Evolutionary conservation across 2,329 filamentous ascomycete genomes (phyloP).

Genomic region (Graphium sp.): DNA sequence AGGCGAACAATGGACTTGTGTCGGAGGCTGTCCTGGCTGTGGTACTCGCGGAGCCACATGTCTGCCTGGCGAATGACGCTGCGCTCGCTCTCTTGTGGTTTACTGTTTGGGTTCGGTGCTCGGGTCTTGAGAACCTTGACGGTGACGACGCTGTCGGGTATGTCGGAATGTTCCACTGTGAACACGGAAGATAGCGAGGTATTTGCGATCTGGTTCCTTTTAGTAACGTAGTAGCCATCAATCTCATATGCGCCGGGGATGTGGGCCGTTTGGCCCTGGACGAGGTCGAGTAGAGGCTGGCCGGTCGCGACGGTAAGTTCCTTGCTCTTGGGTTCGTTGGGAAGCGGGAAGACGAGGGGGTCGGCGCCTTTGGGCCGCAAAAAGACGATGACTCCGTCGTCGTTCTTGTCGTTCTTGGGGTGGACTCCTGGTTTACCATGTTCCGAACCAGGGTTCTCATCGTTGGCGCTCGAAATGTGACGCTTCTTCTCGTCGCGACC

Average conservation of each 20-base stretch:
- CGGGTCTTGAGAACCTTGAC: constrained; percentile 44
- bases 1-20: constrained; percentile 41
- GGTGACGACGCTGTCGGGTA: constrained; percentile 36
- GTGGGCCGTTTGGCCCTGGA: constrained; percentile 28
- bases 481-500: no score
- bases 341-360: no score
- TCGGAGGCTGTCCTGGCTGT: constrained; percentile 14
- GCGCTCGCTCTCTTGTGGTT: constrained; percentile 30
- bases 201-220: constrained; percentile 36
- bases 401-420: constrained; percentile 3
- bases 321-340: not conserved
- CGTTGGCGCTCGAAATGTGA: no score
- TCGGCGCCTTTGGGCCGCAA: no score
- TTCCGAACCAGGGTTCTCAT: constrained; percentile 1
- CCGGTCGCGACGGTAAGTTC: constrained; percentile 31
- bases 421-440: no score
- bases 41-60: constrained; percentile 22
- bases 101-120: constrained; percentile 19
- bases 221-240: constrained; percentile 36
- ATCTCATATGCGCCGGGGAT: constrained; percentile 32
- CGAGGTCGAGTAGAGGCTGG: constrained; percentile 33
- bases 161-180: constrained; percentile 32
- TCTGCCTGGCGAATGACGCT: constrained; percentile 42
- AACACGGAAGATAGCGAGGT: constrained; percentile 38
- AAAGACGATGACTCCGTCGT: constrained; percentile 6